Conservation (phyloP, 257 asterid species). For the Avicennia marina region DNA sequence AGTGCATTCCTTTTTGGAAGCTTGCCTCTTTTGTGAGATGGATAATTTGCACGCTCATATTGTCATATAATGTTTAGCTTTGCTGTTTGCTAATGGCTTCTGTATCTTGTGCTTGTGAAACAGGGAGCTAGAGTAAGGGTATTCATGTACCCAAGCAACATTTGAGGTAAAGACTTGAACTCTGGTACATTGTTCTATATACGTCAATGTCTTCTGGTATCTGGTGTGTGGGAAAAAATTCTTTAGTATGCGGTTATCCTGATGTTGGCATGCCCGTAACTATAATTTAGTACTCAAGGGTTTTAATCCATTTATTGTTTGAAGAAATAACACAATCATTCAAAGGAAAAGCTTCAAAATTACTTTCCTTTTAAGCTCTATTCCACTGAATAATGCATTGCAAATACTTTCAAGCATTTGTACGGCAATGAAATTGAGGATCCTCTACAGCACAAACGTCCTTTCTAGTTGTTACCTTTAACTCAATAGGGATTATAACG, state of each 20-base stretch:
- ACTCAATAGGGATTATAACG: neutral
- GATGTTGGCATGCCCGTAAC: no score
- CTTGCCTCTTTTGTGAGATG: no score
- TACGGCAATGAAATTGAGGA: neutral
- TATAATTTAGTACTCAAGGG: no score
- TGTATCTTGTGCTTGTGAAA: slow-evolving; percentile 11
- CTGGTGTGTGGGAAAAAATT: no score
- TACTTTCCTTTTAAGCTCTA: neutral
- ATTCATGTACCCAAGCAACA: slow-evolving; percentile 64
- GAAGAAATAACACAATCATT: no score
- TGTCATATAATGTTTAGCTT: no score
- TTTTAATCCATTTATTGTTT: no score
- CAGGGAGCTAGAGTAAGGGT: slow-evolving; percentile 61
- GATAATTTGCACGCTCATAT: no score
- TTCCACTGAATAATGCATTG: neutral
- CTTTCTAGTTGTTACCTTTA: neutral
- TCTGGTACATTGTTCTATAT: no score
- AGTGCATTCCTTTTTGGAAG: no score
- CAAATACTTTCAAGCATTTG: neutral
- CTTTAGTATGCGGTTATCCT: no score
- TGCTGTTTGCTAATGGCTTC: neutral
- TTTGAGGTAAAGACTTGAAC: slow-evolving; percentile 32
- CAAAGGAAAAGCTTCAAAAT: neutral
- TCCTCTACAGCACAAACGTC: neutral
- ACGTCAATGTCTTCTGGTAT: no score